Conservation (phyloP, 2,329 filamentous ascomycete genomes). For the Colletotrichum shisoi region DNA sequence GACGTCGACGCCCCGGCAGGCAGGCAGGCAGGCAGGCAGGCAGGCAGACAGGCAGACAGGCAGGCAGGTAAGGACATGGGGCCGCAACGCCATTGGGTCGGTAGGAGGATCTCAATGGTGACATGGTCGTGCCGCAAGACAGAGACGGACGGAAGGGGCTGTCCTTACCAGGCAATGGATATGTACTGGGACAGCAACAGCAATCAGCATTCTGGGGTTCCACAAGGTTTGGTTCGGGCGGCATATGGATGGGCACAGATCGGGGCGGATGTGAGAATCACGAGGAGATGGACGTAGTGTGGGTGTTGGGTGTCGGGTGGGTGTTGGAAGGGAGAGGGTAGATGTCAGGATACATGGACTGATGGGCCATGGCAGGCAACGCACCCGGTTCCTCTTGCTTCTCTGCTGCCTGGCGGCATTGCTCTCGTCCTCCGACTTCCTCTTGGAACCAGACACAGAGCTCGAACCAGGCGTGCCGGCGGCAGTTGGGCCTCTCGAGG, state of each 20-base stretch:
- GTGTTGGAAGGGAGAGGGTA: not conserved
- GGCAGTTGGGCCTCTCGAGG: constrained; percentile 29
- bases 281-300: not conserved
- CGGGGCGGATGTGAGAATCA: constrained; percentile 25
- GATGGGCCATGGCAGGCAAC: constrained; percentile 42
- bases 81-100: constrained; percentile 42
- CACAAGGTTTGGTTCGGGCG: constrained; percentile 7
- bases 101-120: not conserved
- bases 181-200: constrained; percentile 57
- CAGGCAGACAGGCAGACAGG: too few species aligned
- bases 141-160: constrained; percentile 4
- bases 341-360: not conserved
- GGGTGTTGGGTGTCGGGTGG: not conserved
- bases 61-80: not conserved
- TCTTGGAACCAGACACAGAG: constrained; percentile 44
- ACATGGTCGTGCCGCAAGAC: not conserved
- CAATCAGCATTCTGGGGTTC: constrained; percentile 33
- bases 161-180: constrained; percentile 66
- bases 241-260: not conserved
- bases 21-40: not conserved
- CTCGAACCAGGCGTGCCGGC: constrained; percentile 26
- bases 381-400: constrained; percentile 67
- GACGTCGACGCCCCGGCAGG: too few species aligned
- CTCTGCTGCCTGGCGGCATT: constrained; percentile 59
- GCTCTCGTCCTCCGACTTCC: constrained; percentile 54